These are phyloP conservation scores for Phoma sp. DNA, from an alignment of 2,329 filamentous ascomycete species.

Conservation along the genomic window DNA sequence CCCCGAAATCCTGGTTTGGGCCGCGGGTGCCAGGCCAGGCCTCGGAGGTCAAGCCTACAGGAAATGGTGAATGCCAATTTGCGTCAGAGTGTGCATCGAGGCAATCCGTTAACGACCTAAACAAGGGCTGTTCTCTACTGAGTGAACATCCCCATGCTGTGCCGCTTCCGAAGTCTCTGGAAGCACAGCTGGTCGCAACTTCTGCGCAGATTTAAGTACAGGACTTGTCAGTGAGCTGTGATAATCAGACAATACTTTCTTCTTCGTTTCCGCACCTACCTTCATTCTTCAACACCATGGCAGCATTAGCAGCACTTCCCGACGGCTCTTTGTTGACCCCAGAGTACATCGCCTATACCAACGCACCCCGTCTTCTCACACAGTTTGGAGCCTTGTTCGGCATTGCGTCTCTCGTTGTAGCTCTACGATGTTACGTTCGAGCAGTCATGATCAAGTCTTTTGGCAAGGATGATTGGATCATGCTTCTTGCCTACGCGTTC, in stretches of 20 bases:
- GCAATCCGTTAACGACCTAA: neutral
- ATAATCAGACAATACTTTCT: constrained; percentile 1
- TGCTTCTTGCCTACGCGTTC: constrained; percentile 44
- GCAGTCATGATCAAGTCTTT: constrained; percentile 55
- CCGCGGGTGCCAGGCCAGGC: neutral
- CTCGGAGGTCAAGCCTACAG: neutral
- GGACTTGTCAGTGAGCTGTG: neutral
- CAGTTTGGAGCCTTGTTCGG: constrained; percentile 51
- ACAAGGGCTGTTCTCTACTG: neutral
- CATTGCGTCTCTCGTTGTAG: constrained; percentile 48
- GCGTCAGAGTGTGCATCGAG: neutral
- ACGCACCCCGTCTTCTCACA: constrained; percentile 49
- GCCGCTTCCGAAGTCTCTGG: constrained; percentile 3
- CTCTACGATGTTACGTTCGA: constrained; percentile 56
- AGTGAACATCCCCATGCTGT: constrained; percentile 4
- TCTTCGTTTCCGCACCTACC: neutral
- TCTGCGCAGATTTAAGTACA: constrained; percentile 2
- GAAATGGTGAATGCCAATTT: neutral
- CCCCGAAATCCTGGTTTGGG: neutral
- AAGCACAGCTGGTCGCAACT: neutral
- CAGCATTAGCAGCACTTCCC: constrained; percentile 1
- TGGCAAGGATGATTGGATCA: constrained; percentile 59
- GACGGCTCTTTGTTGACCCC: constrained; percentile 23
- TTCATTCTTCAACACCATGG: neutral
- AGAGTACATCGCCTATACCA: constrained; percentile 47